These are phyloP conservation scores for Colletotrichum chlorophyti DNA, from an alignment of 2,329 filamentous ascomycete genomes.

Conservation along the genomic window DNA sequence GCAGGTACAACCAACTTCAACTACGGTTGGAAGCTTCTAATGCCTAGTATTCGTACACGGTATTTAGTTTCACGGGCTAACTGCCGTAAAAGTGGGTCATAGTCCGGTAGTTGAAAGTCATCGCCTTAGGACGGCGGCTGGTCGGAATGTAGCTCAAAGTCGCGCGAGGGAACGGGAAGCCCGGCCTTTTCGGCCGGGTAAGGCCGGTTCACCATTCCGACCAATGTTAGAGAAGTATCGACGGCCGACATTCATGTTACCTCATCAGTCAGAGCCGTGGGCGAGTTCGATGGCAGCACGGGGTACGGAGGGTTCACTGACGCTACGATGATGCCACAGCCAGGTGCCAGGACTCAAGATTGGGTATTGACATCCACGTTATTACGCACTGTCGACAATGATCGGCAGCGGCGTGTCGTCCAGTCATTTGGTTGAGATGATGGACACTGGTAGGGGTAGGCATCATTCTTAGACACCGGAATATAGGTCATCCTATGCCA, in stretches of 20 bases:
- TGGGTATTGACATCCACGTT: constrained; percentile 7
- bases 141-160: no score
- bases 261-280: background rate
- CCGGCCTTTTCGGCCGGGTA: no score
- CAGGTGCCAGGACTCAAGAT: background rate
- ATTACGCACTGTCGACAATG: background rate
- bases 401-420: background rate
- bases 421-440: background rate
- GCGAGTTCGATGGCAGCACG: background rate
- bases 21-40: no score
- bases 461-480: constrained; percentile 1
- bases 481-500: background rate
- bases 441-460: background rate
- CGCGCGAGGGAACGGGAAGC: no score
- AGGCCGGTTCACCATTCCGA: no score
- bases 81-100: no score
- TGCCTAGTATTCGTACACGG: no score
- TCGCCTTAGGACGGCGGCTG: no score
- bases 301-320: background rate
- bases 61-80: no score
- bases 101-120: no score
- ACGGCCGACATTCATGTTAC: background rate
- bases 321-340: background rate
- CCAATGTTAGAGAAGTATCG: no score
- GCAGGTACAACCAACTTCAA: no score